A percentile compares a stretch with the other conserved stretches of the same genome.
phyloP scores from a whole-genome alignment of 225 moss, liverwort and hornwort genomes.

The Asterella californica region DNA sequence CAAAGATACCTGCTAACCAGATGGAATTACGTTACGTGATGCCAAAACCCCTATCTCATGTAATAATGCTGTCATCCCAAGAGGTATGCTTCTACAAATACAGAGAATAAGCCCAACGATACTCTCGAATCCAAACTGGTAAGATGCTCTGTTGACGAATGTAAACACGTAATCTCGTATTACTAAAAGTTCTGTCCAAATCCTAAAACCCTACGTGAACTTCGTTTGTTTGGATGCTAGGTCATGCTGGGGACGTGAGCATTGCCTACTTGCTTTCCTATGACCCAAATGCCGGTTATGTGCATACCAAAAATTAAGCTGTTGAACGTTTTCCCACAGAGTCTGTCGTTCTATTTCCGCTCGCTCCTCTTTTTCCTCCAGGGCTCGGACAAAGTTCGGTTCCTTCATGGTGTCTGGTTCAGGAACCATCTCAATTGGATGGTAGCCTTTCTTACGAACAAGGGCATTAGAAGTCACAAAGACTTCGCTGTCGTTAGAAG shows the following conservation, averaged over 20 bases:
- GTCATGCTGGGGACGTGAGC: background rate
- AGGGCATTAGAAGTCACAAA: conserved; percentile 17
- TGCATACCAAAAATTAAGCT: conserved; percentile 63
- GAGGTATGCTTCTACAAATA: background rate
- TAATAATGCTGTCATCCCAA: background rate
- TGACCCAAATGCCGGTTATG: background rate
- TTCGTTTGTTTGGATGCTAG: background rate
- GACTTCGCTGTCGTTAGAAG: background rate
- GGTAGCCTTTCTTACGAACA: conserved; percentile 30
- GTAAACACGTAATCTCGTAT: background rate
- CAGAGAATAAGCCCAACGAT: too few relatives aligned
- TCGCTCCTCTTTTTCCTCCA: background rate
- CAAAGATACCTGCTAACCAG: conserved; percentile 56
- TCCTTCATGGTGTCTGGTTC: conserved; percentile 7
- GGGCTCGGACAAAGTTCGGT: background rate
- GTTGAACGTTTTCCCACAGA: conserved; percentile 53
- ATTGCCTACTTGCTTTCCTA: background rate
- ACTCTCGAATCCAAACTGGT: background rate
- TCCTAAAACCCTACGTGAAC: background rate
- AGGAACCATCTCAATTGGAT: conserved; percentile 4
- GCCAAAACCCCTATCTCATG: background rate
- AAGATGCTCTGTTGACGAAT: background rate
- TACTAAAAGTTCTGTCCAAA: background rate
- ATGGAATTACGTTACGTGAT: background rate
- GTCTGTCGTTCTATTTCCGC: conserved; percentile 32